phyloP scores from a whole-genome alignment of 2,329 filamentous ascomycete species.

The Phialophora macrospora region DNA sequence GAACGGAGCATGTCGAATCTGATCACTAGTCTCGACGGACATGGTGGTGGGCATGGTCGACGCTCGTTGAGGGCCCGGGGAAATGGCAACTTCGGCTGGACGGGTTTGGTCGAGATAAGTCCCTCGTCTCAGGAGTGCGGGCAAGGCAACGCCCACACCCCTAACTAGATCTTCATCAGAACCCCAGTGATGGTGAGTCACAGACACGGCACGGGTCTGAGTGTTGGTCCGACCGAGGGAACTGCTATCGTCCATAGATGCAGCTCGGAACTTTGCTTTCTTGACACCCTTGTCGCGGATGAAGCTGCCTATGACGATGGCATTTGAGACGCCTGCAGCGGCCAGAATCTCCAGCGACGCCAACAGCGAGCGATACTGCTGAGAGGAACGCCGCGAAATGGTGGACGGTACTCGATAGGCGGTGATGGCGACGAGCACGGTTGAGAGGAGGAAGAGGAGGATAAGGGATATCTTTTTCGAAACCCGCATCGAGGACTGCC shows the following conservation, averaged over 20 bases:
- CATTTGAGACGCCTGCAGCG: conserved; percentile 84
- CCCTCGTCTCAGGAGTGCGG: conserved; percentile 54
- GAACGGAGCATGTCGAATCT: conserved; percentile 39
- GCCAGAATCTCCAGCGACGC: conserved; percentile 91
- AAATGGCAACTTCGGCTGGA: conserved; percentile 28
- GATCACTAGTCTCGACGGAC: conserved; percentile 36
- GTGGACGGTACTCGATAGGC: conserved; percentile 81
- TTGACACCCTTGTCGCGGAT: conserved; percentile 88
- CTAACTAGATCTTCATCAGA: conserved; percentile 90
- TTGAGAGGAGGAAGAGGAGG: conserved; percentile 80
- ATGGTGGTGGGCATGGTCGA: conserved; percentile 8
- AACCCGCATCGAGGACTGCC: conserved; percentile 74
- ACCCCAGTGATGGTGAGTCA: conserved; percentile 75
- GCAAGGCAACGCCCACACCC: conserved; percentile 73
- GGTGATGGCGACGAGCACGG: conserved; percentile 78
- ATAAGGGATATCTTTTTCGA: conserved; percentile 81
- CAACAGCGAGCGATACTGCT: conserved; percentile 85
- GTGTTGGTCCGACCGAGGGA: conserved; percentile 41
- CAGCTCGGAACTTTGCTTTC: conserved; percentile 76
- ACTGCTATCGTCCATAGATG: conserved; percentile 50
- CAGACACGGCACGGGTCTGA: conserved; percentile 60
- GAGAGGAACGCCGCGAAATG: conserved; percentile 70
- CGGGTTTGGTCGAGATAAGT: conserved; percentile 22
- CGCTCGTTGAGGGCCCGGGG: conserved; percentile 9
- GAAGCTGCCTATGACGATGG: conserved; percentile 88